Evolutionary conservation across 177 flowering plant species (phyloP).

Genomic region (Telopea speciosissima): DNA sequence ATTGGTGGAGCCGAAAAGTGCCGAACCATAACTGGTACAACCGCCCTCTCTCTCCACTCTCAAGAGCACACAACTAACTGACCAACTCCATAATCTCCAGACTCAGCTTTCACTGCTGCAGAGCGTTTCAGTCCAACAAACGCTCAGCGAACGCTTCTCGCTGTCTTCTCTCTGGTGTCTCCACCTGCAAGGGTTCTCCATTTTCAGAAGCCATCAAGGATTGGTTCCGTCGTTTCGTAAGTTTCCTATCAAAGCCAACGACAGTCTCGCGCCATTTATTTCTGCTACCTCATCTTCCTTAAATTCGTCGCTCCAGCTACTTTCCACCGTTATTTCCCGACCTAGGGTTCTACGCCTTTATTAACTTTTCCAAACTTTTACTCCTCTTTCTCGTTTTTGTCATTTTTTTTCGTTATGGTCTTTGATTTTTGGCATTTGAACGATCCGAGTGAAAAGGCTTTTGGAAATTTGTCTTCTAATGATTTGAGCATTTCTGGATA

Average conservation of each 20-base stretch:
- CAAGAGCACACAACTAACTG: no score
- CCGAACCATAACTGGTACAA: constrained; percentile 1
- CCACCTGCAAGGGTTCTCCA: neutral
- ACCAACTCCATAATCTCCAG: neutral
- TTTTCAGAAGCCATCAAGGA: neutral
- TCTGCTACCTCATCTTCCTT: neutral
- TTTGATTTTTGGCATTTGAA: neutral
- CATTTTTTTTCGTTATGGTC: neutral
- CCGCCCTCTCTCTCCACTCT: neutral
- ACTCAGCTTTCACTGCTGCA: constrained; percentile 5
- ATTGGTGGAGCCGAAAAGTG: neutral
- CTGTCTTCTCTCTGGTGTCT: neutral
- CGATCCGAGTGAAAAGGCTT: neutral
- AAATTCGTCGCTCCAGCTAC: neutral
- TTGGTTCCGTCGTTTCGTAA: neutral
- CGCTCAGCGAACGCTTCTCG: neutral
- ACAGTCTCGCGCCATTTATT: constrained; percentile 1
- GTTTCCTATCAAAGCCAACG: neutral
- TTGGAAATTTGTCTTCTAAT: neutral
- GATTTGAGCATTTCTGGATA: neutral
- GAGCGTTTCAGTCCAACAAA: constrained; percentile 13
- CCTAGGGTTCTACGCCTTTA: neutral
- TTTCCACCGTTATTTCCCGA: neutral
- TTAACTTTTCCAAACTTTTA: neutral
- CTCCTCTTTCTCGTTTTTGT: neutral